Evolutionary conservation across 2,329 filamentous ascomycete genomes (phyloP).

Genomic region (Xylaria digitata): DNA sequence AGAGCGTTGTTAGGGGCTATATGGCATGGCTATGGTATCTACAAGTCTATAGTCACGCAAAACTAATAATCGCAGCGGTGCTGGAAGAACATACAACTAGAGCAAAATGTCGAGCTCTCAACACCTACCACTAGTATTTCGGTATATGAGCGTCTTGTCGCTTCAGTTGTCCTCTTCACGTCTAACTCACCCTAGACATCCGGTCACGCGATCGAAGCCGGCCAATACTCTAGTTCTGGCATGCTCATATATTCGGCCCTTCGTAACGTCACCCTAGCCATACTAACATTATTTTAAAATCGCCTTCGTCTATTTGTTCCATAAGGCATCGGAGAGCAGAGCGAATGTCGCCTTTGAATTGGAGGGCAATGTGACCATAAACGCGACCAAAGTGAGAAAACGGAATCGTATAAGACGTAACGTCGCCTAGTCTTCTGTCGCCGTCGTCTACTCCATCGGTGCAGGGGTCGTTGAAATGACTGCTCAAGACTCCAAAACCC

Average conservation of each 20-base stretch:
- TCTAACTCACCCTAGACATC: neutral
- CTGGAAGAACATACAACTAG: neutral
- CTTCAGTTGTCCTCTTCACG: neutral
- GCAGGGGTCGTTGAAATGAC: slow-evolving; percentile 6
- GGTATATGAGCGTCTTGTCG: neutral
- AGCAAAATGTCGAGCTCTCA: neutral
- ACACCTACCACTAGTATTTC: neutral
- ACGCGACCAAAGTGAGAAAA: neutral
- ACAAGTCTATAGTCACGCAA: neutral
- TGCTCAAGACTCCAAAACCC: neutral
- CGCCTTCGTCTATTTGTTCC: neutral
- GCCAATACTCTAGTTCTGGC: neutral
- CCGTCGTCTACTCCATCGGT: neutral
- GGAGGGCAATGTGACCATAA: slow-evolving; percentile 9
- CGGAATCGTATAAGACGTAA: neutral
- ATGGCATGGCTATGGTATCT: too few relatives aligned
- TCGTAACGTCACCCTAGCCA: neutral
- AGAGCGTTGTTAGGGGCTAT: too few relatives aligned
- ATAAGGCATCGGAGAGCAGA: neutral
- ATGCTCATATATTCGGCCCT: neutral
- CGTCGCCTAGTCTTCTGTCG: neutral
- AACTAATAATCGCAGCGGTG: neutral
- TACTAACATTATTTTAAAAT: neutral
- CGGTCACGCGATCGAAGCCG: neutral
- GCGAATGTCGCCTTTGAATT: neutral